phyloP scores from a whole-genome alignment of 2,329 filamentous ascomycete genomes.

The Exophiala aquamarina region DNA sequence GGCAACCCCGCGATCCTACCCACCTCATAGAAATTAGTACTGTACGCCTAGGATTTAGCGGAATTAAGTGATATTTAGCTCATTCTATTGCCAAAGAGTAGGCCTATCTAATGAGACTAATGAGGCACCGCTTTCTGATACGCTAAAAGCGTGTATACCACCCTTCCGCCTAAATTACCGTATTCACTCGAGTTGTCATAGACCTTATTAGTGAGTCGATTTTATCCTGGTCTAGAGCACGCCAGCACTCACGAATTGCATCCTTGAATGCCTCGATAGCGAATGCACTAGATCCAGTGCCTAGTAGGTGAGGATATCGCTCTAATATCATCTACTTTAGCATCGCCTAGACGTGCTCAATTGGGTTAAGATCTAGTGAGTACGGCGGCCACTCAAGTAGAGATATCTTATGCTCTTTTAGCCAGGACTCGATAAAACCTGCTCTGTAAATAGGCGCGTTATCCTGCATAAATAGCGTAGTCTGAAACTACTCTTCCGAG shows the following conservation, averaged over 20 bases:
- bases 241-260: slow-evolving; percentile 18
- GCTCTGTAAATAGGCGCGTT: slow-evolving; percentile 28
- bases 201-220: slow-evolving; percentile 7
- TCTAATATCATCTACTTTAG: slow-evolving; percentile 28
- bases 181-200: not conserved
- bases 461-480: slow-evolving; percentile 27
- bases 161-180: slow-evolving; percentile 8
- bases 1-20: no score
- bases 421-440: slow-evolving; percentile 12
- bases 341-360: slow-evolving; percentile 29
- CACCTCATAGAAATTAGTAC: no score
- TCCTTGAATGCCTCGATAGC: slow-evolving; percentile 18
- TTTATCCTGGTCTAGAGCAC: not conserved
- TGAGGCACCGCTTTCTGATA: no score
- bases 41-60: no score
- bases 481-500: slow-evolving; percentile 6
- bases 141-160: slow-evolving; percentile 13
- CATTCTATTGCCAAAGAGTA: no score
- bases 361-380: slow-evolving; percentile 31
- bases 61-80: no score
- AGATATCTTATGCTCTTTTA: slow-evolving; percentile 22
- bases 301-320: slow-evolving; percentile 23
- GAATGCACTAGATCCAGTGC: slow-evolving; percentile 9
- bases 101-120: no score
- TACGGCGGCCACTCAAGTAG: slow-evolving; percentile 28